Percentiles rank a stretch among this genome's conserved stretches.
phyloP scores from a whole-genome alignment of 2,329 filamentous ascomycete species.

The Aspergillus awamori region DNA sequence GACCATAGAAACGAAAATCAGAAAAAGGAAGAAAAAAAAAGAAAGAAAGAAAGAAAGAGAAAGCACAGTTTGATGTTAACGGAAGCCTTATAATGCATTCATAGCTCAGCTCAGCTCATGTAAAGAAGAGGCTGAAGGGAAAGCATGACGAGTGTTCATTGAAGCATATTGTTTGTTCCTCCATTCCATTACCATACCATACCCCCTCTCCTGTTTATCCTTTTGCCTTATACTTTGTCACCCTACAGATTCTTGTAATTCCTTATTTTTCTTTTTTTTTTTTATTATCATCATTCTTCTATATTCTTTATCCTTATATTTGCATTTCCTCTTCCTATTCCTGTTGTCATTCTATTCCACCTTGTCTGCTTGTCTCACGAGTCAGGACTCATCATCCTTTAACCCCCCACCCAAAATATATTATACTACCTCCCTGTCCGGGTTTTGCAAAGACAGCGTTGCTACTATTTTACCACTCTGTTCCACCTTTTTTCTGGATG shows the following conservation, averaged over 20 bases:
- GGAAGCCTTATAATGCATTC: constrained; percentile 19
- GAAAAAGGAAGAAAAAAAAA: neutral
- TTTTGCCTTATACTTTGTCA: neutral
- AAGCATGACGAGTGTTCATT: constrained; percentile 18
- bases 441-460: too few species aligned
- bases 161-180: constrained; percentile 10
- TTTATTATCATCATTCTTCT: neutral
- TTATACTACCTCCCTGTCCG: too few species aligned
- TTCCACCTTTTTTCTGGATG: too few species aligned
- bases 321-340: neutral
- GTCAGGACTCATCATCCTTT: neutral
- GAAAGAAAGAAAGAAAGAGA: constrained; percentile 4
- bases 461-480: too few species aligned
- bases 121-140: constrained; percentile 18
- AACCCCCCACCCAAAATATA: too few species aligned
- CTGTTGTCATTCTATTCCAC: neutral
- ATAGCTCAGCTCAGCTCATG: constrained; percentile 12
- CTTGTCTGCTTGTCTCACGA: neutral
- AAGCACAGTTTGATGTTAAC: constrained; percentile 6
- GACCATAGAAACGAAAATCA: constrained; percentile 5
- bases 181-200: constrained; percentile 10
- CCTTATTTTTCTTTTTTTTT: neutral
- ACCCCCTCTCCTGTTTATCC: constrained; percentile 13
- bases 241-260: constrained; percentile 6
- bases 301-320: neutral